Conservation (phyloP, 2,329 filamentous ascomycete species). For the Fusarium papillatum region DNA sequence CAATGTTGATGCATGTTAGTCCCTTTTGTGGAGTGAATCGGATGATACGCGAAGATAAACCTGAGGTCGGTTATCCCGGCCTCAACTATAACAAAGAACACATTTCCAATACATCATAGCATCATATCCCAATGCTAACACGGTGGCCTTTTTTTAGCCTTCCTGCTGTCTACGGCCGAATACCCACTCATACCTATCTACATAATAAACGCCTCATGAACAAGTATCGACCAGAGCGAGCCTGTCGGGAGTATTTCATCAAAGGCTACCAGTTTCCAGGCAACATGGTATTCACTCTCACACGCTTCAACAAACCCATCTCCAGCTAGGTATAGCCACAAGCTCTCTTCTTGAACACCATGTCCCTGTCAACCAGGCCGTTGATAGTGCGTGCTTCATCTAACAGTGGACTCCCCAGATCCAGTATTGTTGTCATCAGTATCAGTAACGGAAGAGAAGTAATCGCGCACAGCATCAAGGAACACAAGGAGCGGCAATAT, state of each 20-base stretch:
- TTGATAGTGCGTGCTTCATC: background rate
- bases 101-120: too few species aligned
- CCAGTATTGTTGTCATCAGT: background rate
- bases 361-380: background rate
- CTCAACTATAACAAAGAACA: too few species aligned
- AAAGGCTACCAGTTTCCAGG: background rate
- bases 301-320: background rate
- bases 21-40: too few species aligned
- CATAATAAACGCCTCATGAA: background rate
- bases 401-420: background rate
- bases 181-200: too few species aligned
- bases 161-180: too few species aligned
- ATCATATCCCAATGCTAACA: too few species aligned
- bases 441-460: background rate
- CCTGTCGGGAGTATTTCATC: background rate
- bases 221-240: background rate
- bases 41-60: background rate
- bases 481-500: background rate
- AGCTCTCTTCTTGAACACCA: background rate
- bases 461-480: background rate
- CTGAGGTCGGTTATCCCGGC: too few species aligned
- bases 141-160: too few species aligned
- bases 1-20: background rate
- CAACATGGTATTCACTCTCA: background rate
- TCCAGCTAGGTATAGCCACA: background rate